Evolutionary conservation across 768 basidiomycete genomes (phyloP).

Genomic region (Collybia sp.): DNA sequence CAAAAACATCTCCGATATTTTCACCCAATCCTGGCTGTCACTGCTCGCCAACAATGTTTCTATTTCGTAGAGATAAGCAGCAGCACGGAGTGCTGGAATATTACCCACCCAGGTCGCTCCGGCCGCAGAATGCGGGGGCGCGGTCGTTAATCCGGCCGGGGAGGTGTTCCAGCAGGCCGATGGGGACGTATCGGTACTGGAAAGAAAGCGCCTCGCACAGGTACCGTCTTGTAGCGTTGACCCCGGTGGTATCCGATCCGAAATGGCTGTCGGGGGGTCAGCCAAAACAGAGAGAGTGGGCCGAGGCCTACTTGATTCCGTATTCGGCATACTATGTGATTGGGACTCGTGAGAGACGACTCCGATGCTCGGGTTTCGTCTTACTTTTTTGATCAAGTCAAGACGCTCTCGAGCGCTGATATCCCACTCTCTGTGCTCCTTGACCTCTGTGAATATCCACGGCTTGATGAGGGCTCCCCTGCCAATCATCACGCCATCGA

Average conservation of each 20-base stretch:
- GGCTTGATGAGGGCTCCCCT: conserved; percentile 95
- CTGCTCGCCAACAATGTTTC: conserved; percentile 82
- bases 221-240: conserved; percentile 89
- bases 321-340: conserved; percentile 72
- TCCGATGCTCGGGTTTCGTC: conserved; percentile 9
- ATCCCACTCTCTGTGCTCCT: conserved; percentile 91
- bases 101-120: conserved; percentile 78
- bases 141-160: conserved; percentile 88
- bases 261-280: conserved; percentile 51
- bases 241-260: conserved; percentile 82
- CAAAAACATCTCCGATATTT: conserved; percentile 92
- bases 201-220: conserved; percentile 95
- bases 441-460: conserved; percentile 94
- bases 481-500: conserved; percentile 95
- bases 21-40: conserved; percentile 85
- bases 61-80: conserved; percentile 20
- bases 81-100: too few relatives aligned
- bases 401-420: conserved; percentile 82
- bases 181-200: conserved; percentile 93
- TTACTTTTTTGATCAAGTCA: conserved; percentile 71
- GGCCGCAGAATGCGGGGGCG: conserved; percentile 80
- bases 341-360: not conserved
- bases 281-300: not conserved
- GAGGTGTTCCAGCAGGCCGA: conserved; percentile 82
- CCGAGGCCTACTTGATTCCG: conserved; percentile 60